Conservation (phyloP, 257 asterid species). For the Misopates orontium region DNA sequence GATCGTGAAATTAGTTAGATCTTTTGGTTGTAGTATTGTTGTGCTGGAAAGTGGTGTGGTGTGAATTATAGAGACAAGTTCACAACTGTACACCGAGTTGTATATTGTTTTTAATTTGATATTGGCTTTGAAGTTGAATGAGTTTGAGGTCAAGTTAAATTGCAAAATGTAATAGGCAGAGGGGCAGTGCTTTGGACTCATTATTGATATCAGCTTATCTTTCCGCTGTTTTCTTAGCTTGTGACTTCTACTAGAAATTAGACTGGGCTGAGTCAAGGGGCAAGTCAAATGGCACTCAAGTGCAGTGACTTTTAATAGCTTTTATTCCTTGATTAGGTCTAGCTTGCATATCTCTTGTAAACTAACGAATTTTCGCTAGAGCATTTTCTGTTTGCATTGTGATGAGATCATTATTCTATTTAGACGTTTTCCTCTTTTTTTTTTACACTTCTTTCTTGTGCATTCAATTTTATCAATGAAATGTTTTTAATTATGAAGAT, state of each 20-base stretch:
- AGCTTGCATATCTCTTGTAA: not conserved
- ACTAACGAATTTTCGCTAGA: not conserved
- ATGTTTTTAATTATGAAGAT: not conserved
- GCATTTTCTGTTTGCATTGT: conserved; percentile 1
- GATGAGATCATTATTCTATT: not conserved
- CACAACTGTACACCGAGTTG: not conserved
- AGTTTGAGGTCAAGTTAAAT: not conserved
- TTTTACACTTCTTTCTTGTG: not conserved
- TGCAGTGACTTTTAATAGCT: not conserved
- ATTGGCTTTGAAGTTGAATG: not conserved
- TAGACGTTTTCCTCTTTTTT: not conserved
- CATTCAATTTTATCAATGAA: no score
- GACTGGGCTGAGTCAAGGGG: not conserved
- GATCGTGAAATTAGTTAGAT: not conserved
- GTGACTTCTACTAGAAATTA: not conserved
- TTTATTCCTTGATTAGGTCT: not conserved
- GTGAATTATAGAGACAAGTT: not conserved
- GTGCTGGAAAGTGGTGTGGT: not conserved
- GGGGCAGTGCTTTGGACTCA: not conserved
- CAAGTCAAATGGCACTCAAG: not conserved
- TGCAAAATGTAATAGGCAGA: not conserved
- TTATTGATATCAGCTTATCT: not conserved
- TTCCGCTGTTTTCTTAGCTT: not conserved
- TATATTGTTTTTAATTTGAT: not conserved
- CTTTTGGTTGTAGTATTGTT: not conserved